Conservation (phyloP, 2,329 filamentous ascomycete species). For the Nannizzia gypsea region DNA sequence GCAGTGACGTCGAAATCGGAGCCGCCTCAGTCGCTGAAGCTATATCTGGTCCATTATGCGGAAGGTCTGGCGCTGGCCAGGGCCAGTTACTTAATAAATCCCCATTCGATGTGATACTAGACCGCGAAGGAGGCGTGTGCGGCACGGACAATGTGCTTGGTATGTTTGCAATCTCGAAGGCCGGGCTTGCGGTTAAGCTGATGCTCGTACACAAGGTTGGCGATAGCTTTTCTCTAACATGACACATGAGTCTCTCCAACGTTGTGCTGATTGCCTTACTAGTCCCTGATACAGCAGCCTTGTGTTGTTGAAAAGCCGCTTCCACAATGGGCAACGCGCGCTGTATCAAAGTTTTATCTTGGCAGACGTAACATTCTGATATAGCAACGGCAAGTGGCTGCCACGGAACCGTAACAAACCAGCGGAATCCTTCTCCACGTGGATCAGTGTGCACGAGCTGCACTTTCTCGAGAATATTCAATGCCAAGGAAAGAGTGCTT, state of each 20-base stretch:
- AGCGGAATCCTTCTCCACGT: background rate
- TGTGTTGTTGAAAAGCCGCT: background rate
- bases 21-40: background rate
- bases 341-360: background rate
- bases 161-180: background rate
- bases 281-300: background rate
- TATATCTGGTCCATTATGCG: background rate
- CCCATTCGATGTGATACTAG: background rate
- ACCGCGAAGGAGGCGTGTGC: background rate
- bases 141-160: background rate
- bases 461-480: background rate
- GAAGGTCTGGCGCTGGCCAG: background rate
- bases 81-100: background rate
- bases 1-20: background rate
- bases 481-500: background rate
- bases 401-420: background rate
- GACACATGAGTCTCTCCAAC: background rate
- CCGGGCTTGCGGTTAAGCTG: background rate
- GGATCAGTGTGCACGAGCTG: background rate
- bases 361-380: background rate
- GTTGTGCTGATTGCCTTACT: background rate
- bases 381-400: background rate
- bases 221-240: background rate
- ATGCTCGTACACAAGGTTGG: background rate
- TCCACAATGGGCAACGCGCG: background rate